Base-by-base conservation (phyloP, 2,329 filamentous ascomycete genomes). In the Botryotinia globosa region DNA sequence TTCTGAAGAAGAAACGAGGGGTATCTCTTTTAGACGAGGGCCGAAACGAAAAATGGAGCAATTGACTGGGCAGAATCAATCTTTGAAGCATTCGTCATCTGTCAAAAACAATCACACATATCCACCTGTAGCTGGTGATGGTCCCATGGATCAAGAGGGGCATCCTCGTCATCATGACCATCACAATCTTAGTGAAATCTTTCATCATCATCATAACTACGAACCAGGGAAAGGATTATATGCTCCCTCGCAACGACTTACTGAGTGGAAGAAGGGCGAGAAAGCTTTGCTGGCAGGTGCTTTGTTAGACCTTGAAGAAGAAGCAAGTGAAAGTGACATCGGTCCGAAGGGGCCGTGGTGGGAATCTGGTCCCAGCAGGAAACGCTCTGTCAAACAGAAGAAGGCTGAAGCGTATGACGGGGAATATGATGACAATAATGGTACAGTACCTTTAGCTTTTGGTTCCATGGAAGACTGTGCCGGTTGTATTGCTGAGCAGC, bases 321-420 rank as follows among this genome's bases (percentile, higher is more conserved):
- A 76, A 14, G 73, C 77, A 51, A 74, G 74, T n/a, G 79, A 80
- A 70, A 69, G 74, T 14, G 87, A 89, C 59, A 86, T 84, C 74
- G 85, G 85, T 74, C 18, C 22, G 18, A 87, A 87, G 76, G 84
- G 92, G 2, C 97, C 93, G 93, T 96, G 94, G 93, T 94, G 97
- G 79, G 85, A 85, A 69, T 84, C 82, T 44, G 83, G 83, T 32
- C 80, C 81, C 3, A 82, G 84, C 65, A 82, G 82, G 56, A 81
- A 82, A 75, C 80, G 80, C 25, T 80, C 81, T 69, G 78, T 78
- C 51, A 78, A 74, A 42, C 76, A 77, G 62, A 75, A 85, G 70
- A 88, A 85, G 77, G 88, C 88, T 0, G 89, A 90, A 75, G 86
- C 88, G 0, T 92, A 91, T 76, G 89, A 91, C 77, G 89, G 89